Evolutionary conservation across 2,329 filamentous ascomycete species (phyloP), one percentile per base, ranked within the genome.

Genomic region (Hymenoscyphus fructigenus): DNA sequence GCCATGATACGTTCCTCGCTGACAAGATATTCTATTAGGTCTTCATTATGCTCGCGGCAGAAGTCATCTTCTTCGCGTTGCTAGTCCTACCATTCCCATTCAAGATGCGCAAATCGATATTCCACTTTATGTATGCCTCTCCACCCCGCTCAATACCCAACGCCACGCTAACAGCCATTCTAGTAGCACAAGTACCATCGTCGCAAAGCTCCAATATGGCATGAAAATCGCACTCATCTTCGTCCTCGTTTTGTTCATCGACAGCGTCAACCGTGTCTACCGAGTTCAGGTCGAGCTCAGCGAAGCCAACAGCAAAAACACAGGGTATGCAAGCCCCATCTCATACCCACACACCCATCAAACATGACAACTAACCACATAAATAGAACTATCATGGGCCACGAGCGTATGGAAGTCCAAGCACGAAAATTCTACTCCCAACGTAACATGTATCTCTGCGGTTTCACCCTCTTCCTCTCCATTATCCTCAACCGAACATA

Each of bases 381-480:
- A 59, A 67, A 79, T 64, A 79, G 90, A 76, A 83, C 84, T 60
- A 88, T 93, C 66, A 88, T 97, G 74, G 94, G 95, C 69, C 90
- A 92, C 76, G 95, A 98, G 78, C 94, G 95, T 70, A 93, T 96
- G 86, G 95, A 99, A 82, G 94, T 98, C 61, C 95, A 99, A 81
- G 94, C 95, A 70, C 93, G 95, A 85, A 99, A 99, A 82, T 99
- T 99, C 85, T 99, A 99, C 86, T 97, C 93, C 68, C 94, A 99
- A 84, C 93, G 95, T 80, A 99, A 99, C 88, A 99, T 99, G 95
- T 99, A 99, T 83, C 93, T 99, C 68, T 98, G 95, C 80, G 95
- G 95, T 74, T 99, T 99, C 85, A 99, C 95, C 5, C 90, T 99
- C 69, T 98, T 99, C 88, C 90, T 99, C 68, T 98, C 94, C 62